A percentile compares a stretch with the other conserved stretches of the same genome.
These are phyloP conservation scores for Theobroma grandiflorum DNA, from an alignment of 441 rosid species.

Conservation along the genomic window DNA sequence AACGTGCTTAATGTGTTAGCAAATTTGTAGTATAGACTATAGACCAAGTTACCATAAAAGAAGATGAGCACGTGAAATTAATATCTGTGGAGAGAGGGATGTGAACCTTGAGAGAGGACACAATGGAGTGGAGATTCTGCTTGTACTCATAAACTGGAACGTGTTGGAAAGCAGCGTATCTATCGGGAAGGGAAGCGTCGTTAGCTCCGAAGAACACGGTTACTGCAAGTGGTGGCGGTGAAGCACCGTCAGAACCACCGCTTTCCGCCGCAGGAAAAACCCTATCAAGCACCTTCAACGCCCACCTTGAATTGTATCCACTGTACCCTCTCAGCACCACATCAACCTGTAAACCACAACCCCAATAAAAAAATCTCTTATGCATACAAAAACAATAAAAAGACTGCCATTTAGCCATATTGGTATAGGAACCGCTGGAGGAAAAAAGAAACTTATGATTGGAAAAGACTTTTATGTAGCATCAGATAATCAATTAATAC, in stretches of 20 bases:
- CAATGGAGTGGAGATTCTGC: conserved; percentile 59
- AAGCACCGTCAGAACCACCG: conserved; percentile 23
- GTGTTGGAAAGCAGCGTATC: conserved; percentile 66
- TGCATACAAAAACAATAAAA: conserved; percentile 19
- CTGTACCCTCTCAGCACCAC: conserved; percentile 32
- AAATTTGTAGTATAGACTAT: neutral
- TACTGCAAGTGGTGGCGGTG: conserved; percentile 42
- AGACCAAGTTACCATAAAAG: neutral
- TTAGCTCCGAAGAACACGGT: conserved; percentile 71
- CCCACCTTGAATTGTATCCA: conserved; percentile 74
- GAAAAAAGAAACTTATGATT: neutral
- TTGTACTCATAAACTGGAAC: conserved; percentile 63
- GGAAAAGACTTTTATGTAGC: neutral
- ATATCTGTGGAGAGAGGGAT: neutral
- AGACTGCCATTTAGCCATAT: neutral
- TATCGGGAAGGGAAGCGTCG: conserved; percentile 65
- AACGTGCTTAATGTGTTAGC: neutral
- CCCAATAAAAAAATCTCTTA: conserved; percentile 26
- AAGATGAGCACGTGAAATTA: neutral
- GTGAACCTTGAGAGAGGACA: conserved; percentile 59
- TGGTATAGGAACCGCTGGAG: no score
- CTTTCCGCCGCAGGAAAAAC: conserved; percentile 44
- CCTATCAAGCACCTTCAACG: conserved; percentile 53
- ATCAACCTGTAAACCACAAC: conserved; percentile 19
- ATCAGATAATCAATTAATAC: conserved; percentile 28